phyloP scores from a whole-genome alignment of 805 yeast species.

The Candida caryicola region DNA sequence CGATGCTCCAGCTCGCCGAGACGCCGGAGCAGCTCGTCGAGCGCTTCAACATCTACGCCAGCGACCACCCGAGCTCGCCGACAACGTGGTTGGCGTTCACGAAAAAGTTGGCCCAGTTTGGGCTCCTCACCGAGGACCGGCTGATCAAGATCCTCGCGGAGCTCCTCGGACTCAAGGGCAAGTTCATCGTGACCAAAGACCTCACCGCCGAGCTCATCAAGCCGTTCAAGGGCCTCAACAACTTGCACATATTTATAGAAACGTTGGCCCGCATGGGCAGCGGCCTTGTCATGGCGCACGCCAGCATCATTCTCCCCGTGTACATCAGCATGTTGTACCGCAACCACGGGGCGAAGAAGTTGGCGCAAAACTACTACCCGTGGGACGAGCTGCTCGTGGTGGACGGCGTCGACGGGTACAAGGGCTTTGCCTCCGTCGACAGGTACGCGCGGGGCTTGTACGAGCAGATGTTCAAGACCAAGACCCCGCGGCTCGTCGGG shows the following conservation, averaged over 20 bases:
- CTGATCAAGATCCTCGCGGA: constrained; percentile 25
- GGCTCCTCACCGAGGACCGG: constrained; percentile 28
- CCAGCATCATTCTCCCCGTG: constrained; percentile 24
- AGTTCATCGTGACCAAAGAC: constrained; percentile 31
- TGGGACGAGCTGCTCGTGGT: constrained; percentile 13
- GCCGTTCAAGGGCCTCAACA: constrained; percentile 25
- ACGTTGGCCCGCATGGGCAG: constrained; percentile 9
- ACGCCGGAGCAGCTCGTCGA: constrained; percentile 35
- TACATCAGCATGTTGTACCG: constrained; percentile 26
- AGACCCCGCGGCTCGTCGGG: constrained; percentile 29
- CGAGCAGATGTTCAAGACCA: constrained; percentile 16
- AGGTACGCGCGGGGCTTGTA: constrained; percentile 30
- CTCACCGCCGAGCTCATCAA: constrained; percentile 27
- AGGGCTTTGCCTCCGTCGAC: constrained; percentile 9
- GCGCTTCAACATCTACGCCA: constrained; percentile 31
- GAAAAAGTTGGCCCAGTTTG: constrained; percentile 30
- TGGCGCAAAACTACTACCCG: constrained; percentile 8
- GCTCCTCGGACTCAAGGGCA: constrained; percentile 19
- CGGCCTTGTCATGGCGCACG: constrained; percentile 13
- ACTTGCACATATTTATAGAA: constrained; percentile 20
- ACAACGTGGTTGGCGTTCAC: constrained; percentile 36
- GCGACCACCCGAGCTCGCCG: constrained; percentile 22
- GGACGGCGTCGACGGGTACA: constrained; percentile 3
- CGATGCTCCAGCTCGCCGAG: constrained; percentile 25
- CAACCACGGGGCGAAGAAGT: constrained; percentile 6